Conservation (phyloP, 495 filamentous ascomycete genomes). For the Tuber umbilicatum region DNA sequence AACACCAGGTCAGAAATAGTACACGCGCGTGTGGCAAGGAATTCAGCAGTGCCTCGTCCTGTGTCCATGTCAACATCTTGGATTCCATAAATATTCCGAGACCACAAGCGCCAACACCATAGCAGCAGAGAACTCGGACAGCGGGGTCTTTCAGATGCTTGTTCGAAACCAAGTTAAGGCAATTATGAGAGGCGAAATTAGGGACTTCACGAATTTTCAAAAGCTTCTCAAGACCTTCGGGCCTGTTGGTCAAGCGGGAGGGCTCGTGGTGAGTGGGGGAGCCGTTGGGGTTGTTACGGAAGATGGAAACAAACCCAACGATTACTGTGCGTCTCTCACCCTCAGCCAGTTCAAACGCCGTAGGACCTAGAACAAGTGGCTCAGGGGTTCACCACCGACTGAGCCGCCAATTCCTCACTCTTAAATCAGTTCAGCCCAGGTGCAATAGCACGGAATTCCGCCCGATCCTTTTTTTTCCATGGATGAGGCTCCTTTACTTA, state of each 20-base stretch:
- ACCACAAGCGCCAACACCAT: constrained; percentile 93
- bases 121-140: constrained; percentile 83
- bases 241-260: constrained; percentile 64
- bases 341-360: constrained; percentile 68
- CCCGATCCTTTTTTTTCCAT: background rate
- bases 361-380: constrained; percentile 69
- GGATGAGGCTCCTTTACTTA: constrained; percentile 32
- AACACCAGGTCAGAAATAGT: constrained; percentile 95
- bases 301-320: constrained; percentile 58
- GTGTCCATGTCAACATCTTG: constrained; percentile 98
- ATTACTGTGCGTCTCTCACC: constrained; percentile 79
- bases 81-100: constrained; percentile 94
- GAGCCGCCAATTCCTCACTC: constrained; percentile 84
- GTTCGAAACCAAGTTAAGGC: constrained; percentile 91
- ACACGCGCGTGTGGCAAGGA: constrained; percentile 74
- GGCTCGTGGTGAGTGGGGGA: constrained; percentile 4
- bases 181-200: constrained; percentile 90
- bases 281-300: constrained; percentile 7
- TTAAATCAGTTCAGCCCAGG: constrained; percentile 6
- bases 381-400: constrained; percentile 93
- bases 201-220: constrained; percentile 79
- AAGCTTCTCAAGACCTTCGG: constrained; percentile 84
- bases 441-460: background rate
- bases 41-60: constrained; percentile 84
- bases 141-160: constrained; percentile 90